Evolutionary conservation across 176 grass and related monocot species (phyloP), one percentile per base, ranked within the genome.

Genomic region (Phyllostachys edulis): DNA sequence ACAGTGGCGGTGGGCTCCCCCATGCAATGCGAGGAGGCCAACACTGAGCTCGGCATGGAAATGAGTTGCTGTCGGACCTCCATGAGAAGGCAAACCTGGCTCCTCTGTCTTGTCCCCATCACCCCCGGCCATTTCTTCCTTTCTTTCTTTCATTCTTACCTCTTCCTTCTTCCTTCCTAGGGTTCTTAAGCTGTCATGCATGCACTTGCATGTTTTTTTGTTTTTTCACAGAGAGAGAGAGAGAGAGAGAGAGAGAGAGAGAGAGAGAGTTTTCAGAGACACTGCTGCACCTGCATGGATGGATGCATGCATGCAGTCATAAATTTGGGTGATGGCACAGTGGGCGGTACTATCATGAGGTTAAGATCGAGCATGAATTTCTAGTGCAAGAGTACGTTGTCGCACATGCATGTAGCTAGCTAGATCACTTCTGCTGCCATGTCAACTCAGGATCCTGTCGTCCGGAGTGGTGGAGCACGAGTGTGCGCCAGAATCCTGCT

Each of bases 21-120:
- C 27, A 34, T 66, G 60, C 61, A 27, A 65, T 60, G 54, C 54
- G 56, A 59, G 21, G 56, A 34, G 12, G 26, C 56, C 56, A 59
- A 23, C 12, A 64, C 0, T 6, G 27, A 64, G 60, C 3, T 32
- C 26, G 38, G 44, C 61, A 38, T 51, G 44, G 77, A 51, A 49
- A 80, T 67, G 77, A 67, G 62, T 37, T 67, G 77, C 29, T 80
- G 63, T 80, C 45, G 77, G 77, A 52, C 13, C 62, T 5, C 26
- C 32, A n/a, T 80, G 45, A 20, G 26, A 79, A 15, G n/a, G 76
- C 60, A 65, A 79, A 36, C 26, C 17, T 10, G 10, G 41, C 1
- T 3, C 12, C 26, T 78, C 24, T 8, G 62, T 80, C 62, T 52
- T 37, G 63, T 80, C 77, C 62, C 62, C 27, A 80, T 80, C 77